A percentile compares a stretch with the other conserved stretches of the same genome.
These are phyloP conservation scores for Ballota nigra DNA, from an alignment of 257 asterid genomes.

Conservation along the genomic window DNA sequence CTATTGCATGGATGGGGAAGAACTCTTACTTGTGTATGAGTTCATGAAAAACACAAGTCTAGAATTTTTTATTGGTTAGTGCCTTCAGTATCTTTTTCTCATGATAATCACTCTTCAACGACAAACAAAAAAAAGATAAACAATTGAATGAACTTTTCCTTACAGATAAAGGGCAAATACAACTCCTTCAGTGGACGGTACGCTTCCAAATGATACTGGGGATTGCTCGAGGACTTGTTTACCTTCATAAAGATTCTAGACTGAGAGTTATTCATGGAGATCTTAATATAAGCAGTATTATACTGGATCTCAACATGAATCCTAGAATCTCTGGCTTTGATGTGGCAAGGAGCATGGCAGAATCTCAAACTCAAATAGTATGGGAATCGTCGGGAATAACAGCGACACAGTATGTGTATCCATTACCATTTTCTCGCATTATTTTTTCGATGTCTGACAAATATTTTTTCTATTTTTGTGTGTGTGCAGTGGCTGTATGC, in stretches of 20 bases:
- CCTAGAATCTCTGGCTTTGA: constrained; percentile 28
- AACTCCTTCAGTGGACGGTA: constrained; percentile 10
- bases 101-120: not conserved
- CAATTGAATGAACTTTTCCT: not conserved
- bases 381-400: not conserved
- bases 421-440: not conserved
- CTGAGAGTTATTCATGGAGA: constrained; percentile 14
- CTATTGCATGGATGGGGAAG: constrained; percentile 22
- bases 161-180: not conserved
- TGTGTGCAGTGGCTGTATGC: constrained; percentile 18
- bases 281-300: constrained; percentile 21
- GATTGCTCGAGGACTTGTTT: constrained; percentile 25
- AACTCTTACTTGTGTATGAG: constrained; percentile 19
- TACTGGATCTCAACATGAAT: constrained; percentile 26
- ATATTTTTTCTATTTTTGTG: not conserved
- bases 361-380: constrained; percentile 6
- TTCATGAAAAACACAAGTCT: constrained; percentile 25
- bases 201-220: constrained; percentile 29
- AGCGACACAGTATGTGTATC: constrained; percentile 10
- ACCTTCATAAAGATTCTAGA: constrained; percentile 27
- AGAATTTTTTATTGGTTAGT: constrained; percentile 4
- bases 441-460: not conserved
- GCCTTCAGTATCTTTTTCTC: not conserved
- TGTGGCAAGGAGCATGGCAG: constrained; percentile 2
- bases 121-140: not conserved